phyloP scores from a whole-genome alignment of 2,329 filamentous ascomycete species.

The Didymosphaeria variabile region DNA sequence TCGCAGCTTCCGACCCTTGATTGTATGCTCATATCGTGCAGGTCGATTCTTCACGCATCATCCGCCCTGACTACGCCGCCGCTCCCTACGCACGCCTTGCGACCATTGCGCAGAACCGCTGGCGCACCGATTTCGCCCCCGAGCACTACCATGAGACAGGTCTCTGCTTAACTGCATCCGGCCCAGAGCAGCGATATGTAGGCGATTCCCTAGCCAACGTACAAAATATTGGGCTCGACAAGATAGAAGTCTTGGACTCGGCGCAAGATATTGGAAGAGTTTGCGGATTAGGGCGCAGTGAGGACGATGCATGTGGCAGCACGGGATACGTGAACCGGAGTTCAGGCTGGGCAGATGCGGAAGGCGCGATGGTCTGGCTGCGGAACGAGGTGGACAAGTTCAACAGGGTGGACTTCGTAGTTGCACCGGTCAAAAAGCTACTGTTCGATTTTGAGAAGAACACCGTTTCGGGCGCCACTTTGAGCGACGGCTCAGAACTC shows the following conservation, averaged over 20 bases:
- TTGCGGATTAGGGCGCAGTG: constrained; percentile 54
- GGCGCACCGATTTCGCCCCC: constrained; percentile 70
- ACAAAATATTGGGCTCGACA: constrained; percentile 46
- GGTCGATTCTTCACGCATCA: constrained; percentile 69
- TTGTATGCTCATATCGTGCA: constrained; percentile 20
- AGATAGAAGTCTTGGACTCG: constrained; percentile 50
- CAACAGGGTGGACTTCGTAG: constrained; percentile 61
- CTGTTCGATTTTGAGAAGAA: constrained; percentile 48
- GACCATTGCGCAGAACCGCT: constrained; percentile 72
- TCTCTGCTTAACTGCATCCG: constrained; percentile 69
- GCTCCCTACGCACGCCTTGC: constrained; percentile 79
- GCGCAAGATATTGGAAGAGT: constrained; percentile 50
- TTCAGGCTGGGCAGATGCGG: constrained; percentile 84
- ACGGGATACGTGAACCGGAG: constrained; percentile 77
- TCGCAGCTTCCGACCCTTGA: background rate
- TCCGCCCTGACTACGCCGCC: constrained; percentile 82
- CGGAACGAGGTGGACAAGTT: constrained; percentile 63
- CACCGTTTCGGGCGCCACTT: constrained; percentile 66
- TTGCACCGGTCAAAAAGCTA: constrained; percentile 58
- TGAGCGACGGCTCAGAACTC: constrained; percentile 61
- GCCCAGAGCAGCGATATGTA: constrained; percentile 54
- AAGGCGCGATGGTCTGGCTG: constrained; percentile 72
- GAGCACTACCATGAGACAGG: constrained; percentile 77
- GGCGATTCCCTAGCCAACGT: constrained; percentile 48
- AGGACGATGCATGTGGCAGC: constrained; percentile 57